These are phyloP conservation scores for Phytophthora cryptogea DNA, from an alignment of 352 stramenopile species.

Conservation along the genomic window DNA sequence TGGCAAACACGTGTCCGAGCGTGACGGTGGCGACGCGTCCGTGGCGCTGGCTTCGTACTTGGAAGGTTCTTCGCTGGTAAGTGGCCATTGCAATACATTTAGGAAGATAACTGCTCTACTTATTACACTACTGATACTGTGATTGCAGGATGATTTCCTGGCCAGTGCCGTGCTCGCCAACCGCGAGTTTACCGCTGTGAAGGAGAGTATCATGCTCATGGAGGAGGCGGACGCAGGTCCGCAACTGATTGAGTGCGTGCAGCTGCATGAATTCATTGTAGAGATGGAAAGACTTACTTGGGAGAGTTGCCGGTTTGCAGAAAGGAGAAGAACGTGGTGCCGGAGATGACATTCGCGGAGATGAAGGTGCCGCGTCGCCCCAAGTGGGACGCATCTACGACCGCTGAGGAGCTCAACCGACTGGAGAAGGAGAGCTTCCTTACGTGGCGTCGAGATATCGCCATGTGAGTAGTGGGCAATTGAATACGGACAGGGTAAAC, in stretches of 20 bases:
- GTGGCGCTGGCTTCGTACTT: constrained; percentile 85
- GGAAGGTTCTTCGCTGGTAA: constrained; percentile 82
- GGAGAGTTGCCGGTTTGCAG: constrained; percentile 26
- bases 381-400: constrained; percentile 95
- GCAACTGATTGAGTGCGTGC: constrained; percentile 68
- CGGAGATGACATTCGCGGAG: constrained; percentile 93
- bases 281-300: too few species aligned
- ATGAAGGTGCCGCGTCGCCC: constrained; percentile 97
- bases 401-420: constrained; percentile 94
- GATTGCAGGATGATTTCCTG: constrained; percentile 90
- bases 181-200: constrained; percentile 91
- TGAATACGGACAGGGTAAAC: neutral
- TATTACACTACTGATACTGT: neutral
- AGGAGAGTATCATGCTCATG: constrained; percentile 86
- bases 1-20: constrained; percentile 82
- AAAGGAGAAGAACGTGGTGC: constrained; percentile 53
- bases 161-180: constrained; percentile 91
- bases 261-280: neutral
- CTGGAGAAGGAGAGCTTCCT: constrained; percentile 98
- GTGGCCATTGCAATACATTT: neutral
- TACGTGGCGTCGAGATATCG: constrained; percentile 96
- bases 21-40: constrained; percentile 81
- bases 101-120: neutral
- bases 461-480: constrained; percentile 55
- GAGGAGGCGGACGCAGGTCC: constrained; percentile 60